Base-by-base conservation (phyloP, 2,329 filamentous ascomycete species). In the Fusarium sp. region DNA sequence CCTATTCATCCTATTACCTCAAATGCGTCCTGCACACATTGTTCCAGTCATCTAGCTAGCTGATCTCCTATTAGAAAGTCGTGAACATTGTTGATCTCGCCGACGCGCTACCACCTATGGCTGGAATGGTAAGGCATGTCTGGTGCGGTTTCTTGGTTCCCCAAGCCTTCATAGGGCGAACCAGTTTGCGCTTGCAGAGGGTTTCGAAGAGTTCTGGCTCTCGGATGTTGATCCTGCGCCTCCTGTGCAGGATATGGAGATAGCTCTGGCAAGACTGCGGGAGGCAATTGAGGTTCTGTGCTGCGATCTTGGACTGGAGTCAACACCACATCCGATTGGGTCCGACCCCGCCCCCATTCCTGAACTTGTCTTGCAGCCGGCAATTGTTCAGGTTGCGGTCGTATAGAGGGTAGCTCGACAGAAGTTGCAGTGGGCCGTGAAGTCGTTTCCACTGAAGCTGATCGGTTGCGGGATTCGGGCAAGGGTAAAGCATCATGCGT, bases 211-310 rank as follows among this genome's bases (percentile, higher is more conserved):
- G 63, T 50, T 23, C 57, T 46, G 5, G 58, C 31, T 15, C 51
- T 44, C 7, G 53, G 34, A 34, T 47, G 18, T 34, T 57, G 67
- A 30, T 49, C 56, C n/a, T 46, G 38, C 7, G 28, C 46, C 8
- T 41, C 61, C 23, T 41, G 47, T 34, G 57, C 46, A 28, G 52
- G 55, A 49, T 65, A 72, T 20, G 44, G 59, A 11, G 67, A 61
- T 20, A 69, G 41, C 23, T 56, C 62, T 31, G 70, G 67, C 26
- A 69, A 67, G 28, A 63, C 50, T 20, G 51, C 55, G 12, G 67
- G 67, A 36, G 57, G 33, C n/a, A 55, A 54, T 37, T 57, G 40
- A 15, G 20, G 41, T 45, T 54, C 61, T 46, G 18, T 18, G 26
- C n/a, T 33, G 16, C 38, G 55, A 18, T 52, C 46, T 37, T 58